Conservation (phyloP, 805 yeast species). For the Wickerhamomyces rabaulensis region DNA sequence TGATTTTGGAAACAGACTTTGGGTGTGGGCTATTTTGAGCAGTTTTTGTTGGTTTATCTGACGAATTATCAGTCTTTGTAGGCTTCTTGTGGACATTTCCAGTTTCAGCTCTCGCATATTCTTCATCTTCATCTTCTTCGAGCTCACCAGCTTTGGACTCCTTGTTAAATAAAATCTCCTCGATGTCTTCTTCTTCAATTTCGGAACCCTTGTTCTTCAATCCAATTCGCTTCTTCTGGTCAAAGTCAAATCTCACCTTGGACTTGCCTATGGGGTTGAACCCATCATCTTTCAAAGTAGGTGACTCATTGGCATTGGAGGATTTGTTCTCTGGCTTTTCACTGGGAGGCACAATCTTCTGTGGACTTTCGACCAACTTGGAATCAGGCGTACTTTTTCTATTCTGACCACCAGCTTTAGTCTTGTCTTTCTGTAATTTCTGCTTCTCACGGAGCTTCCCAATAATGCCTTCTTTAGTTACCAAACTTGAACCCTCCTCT, state of each 20-base stretch:
- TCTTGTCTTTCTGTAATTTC: neutral
- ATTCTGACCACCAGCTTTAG: neutral
- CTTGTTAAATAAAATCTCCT: too few relatives aligned
- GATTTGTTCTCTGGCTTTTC: neutral
- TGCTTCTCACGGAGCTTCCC: neutral
- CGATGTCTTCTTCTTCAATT: neutral
- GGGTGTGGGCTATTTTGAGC: neutral
- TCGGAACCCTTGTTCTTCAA: neutral
- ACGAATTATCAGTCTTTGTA: neutral
- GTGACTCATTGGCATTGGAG: neutral
- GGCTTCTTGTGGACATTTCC: neutral
- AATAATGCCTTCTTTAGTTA: neutral
- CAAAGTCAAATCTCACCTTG: neutral
- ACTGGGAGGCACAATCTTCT: neutral
- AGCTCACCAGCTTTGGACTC: too few relatives aligned
- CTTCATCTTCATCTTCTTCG: neutral
- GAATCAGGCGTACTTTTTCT: too few relatives aligned
- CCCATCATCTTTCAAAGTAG: neutral
- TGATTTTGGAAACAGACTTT: neutral
- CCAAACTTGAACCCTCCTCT: too few relatives aligned
- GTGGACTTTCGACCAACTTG: neutral
- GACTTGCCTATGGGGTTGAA: neutral
- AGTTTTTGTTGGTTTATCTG: neutral
- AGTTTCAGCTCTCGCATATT: too few relatives aligned
- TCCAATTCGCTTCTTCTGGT: neutral